Percentiles rank a stretch among this genome's conserved stretches.
phyloP scores from a whole-genome alignment of 805 yeast genomes.

The Yarrowia porcina region DNA sequence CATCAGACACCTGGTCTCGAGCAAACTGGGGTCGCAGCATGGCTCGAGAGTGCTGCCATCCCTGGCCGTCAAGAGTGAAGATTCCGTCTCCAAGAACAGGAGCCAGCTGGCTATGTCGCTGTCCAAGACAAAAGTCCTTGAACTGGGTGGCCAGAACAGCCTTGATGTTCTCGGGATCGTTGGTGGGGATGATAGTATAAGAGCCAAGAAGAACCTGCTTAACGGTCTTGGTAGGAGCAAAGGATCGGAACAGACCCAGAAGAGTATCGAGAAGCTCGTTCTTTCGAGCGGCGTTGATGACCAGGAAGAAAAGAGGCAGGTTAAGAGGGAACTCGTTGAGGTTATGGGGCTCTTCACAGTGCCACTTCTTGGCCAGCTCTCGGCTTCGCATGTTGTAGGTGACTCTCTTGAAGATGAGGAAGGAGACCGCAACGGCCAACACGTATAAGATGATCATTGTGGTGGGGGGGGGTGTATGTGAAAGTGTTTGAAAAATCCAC shows the following conservation, averaged over 20 bases:
- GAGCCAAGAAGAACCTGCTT: conserved; percentile 17
- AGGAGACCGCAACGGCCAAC: conserved; percentile 11
- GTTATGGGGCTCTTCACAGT: conserved; percentile 22
- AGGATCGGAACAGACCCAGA: not conserved
- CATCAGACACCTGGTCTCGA: conserved; percentile 37
- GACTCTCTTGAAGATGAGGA: conserved; percentile 12
- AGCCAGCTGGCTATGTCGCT: conserved; percentile 32
- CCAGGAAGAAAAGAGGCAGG: conserved; percentile 10
- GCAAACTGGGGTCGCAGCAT: conserved; percentile 41
- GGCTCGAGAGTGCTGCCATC: conserved; percentile 41
- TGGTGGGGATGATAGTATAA: conserved; percentile 28
- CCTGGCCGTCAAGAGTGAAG: conserved; percentile 39
- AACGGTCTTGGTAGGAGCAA: conserved; percentile 17
- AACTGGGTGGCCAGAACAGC: conserved; percentile 38
- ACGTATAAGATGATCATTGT: conserved; percentile 23
- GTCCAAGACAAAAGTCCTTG: conserved; percentile 36
- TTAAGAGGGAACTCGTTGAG: conserved; percentile 8
- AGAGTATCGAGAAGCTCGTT: conserved; percentile 5
- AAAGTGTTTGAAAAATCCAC: no score
- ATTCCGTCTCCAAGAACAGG: conserved; percentile 40
- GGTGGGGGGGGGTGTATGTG: not conserved
- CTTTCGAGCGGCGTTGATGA: conserved; percentile 4
- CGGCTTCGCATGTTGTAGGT: not conserved
- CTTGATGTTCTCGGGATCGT: conserved; percentile 39
- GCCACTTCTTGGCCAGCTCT: conserved; percentile 17